These are phyloP conservation scores for Phytophthora sojae DNA, from an alignment of 352 stramenopile species.

Conservation along the genomic window DNA sequence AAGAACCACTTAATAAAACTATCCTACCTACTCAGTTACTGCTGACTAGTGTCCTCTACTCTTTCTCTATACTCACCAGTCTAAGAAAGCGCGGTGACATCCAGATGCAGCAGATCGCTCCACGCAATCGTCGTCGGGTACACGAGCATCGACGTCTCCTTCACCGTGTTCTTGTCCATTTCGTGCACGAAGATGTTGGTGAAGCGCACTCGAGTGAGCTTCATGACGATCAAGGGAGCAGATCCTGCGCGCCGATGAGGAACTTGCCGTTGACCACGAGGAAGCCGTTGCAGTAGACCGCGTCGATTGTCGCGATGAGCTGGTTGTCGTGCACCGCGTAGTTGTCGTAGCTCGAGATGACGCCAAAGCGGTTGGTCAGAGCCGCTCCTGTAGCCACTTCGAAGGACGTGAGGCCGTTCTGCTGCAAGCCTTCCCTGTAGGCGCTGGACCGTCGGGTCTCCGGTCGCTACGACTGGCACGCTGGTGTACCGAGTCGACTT, in stretches of 20 bases:
- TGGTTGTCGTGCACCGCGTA: not conserved
- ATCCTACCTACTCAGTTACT: no score
- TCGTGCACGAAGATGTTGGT: slow-evolving; percentile 3
- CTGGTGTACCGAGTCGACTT: not conserved
- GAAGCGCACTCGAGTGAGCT: slow-evolving; percentile 1
- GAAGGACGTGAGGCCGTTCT: not conserved
- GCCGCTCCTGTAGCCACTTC: not conserved
- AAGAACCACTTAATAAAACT: no score
- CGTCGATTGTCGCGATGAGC: not conserved
- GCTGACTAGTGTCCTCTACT: no score
- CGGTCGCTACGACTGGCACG: not conserved
- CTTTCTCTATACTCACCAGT: no score
- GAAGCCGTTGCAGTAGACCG: not conserved
- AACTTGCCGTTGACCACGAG: slow-evolving; percentile 1
- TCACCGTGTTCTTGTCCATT: not conserved
- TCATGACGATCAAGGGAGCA: not conserved
- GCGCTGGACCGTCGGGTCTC: not conserved
- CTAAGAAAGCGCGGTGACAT: not conserved
- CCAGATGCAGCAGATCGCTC: not conserved
- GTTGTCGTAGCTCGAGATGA: slow-evolving; percentile 1
- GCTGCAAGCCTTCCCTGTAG: not conserved
- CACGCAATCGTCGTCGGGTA: slow-evolving; percentile 1
- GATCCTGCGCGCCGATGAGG: not conserved
- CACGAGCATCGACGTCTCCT: not conserved
- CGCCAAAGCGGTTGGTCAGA: not conserved